Percentiles rank a stretch among this genome's conserved stretches.
These are phyloP conservation scores for Spirogloea muscicola DNA, from an alignment of 139 green algal species.

Conservation along the genomic window DNA sequence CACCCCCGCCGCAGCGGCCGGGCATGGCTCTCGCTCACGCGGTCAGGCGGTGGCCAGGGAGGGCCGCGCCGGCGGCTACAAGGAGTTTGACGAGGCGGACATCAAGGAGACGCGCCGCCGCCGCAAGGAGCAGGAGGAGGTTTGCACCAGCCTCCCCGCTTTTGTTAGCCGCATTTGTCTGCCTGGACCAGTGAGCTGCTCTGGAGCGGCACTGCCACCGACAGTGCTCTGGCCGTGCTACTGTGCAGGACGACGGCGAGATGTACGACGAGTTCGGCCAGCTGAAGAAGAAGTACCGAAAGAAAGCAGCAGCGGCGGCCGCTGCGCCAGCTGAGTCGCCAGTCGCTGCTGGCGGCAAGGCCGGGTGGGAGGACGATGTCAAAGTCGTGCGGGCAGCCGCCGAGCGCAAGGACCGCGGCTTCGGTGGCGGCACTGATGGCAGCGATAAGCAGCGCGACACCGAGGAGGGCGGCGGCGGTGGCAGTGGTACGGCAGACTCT, in stretches of 20 bases:
- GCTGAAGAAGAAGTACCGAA: slow-evolving; percentile 56
- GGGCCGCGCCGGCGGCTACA: slow-evolving; percentile 50
- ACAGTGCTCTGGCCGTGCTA: neutral
- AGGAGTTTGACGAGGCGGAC: slow-evolving; percentile 52
- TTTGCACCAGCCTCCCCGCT: neutral
- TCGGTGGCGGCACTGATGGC: neutral
- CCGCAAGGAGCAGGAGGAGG: slow-evolving; percentile 48
- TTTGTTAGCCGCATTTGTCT: slow-evolving; percentile 2
- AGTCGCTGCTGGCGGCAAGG: neutral
- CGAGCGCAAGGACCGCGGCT: neutral
- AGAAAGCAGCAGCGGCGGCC: slow-evolving; percentile 13
- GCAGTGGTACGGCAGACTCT: no score
- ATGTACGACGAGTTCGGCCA: slow-evolving; percentile 56
- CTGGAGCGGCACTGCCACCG: no score
- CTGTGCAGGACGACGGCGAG: slow-evolving; percentile 37
- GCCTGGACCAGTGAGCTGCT: neutral
- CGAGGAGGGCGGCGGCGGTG: neutral
- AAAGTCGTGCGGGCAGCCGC: no score
- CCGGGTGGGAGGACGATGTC: no score
- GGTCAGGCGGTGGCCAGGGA: slow-evolving; percentile 40
- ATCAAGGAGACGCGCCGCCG: slow-evolving; percentile 40
- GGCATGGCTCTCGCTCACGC: no score
- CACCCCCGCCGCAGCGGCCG: no score
- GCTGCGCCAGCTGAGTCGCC: neutral
- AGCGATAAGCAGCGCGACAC: neutral